Conservation (phyloP, 768 basidiomycete genomes). For the Cystofilobasidium bisporidii region DNA sequence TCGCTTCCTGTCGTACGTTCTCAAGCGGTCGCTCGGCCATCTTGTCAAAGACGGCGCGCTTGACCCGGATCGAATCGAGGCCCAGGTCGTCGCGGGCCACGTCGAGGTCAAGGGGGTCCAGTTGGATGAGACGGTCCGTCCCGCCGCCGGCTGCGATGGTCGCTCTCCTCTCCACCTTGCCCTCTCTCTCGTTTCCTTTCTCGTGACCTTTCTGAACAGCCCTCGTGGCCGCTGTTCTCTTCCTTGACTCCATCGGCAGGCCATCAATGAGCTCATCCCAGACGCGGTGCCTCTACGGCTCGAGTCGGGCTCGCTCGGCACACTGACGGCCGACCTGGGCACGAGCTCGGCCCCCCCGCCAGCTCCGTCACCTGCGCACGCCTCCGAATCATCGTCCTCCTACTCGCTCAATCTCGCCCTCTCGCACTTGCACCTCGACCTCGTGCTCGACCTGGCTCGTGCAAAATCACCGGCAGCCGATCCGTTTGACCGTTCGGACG, state of each 20-base stretch:
- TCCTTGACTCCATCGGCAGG: slow-evolving; percentile 49
- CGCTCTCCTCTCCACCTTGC: neutral
- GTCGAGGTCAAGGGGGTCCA: slow-evolving; percentile 78
- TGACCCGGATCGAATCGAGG: slow-evolving; percentile 75
- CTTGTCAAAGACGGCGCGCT: slow-evolving; percentile 82
- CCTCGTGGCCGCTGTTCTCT: slow-evolving; percentile 14
- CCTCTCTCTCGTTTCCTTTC: neutral
- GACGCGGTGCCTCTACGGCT: slow-evolving; percentile 55
- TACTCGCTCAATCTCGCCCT: slow-evolving; percentile 53
- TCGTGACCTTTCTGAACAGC: no score
- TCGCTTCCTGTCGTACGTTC: slow-evolving; percentile 78
- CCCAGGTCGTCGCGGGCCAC: slow-evolving; percentile 82
- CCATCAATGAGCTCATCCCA: slow-evolving; percentile 62
- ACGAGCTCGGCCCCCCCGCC: slow-evolving; percentile 44
- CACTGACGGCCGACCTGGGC: slow-evolving; percentile 51
- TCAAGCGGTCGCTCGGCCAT: slow-evolving; percentile 72
- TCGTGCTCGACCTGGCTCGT: slow-evolving; percentile 34
- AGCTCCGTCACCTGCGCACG: neutral
- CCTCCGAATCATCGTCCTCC: neutral
- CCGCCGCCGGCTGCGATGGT: neutral
- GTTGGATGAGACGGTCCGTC: slow-evolving; percentile 61
- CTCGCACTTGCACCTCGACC: slow-evolving; percentile 58
- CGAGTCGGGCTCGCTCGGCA: slow-evolving; percentile 61
- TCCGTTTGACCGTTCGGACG: neutral
- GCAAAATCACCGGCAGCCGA: neutral